phyloP scores from a whole-genome alignment of 2,329 filamentous ascomycete species.

The Fusarium armeniacum region DNA sequence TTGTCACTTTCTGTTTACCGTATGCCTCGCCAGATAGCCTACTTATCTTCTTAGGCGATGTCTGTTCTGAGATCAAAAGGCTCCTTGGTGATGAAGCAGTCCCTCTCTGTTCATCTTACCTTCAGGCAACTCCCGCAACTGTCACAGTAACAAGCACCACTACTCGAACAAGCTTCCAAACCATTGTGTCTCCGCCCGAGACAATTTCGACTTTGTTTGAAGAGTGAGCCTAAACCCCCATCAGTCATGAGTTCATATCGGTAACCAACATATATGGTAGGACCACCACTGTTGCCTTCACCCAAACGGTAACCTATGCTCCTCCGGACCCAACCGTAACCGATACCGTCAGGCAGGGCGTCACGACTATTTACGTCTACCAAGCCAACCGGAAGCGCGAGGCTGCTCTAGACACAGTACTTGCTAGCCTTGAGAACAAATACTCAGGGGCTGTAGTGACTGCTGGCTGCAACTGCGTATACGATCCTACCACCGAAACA shows the following conservation, averaged over 20 bases:
- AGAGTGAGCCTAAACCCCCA: background rate
- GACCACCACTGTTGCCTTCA: background rate
- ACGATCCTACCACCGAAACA: too few relatives aligned
- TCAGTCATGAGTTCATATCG: rapidly evolving
- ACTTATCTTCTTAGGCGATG: background rate
- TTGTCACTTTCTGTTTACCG: too few relatives aligned
- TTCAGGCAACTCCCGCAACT: background rate
- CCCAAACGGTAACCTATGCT: background rate
- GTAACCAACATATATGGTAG: background rate
- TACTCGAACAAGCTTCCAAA: background rate
- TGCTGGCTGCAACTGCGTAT: too few relatives aligned
- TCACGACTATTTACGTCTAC: too few relatives aligned
- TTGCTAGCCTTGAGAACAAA: too few relatives aligned
- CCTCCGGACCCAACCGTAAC: background rate
- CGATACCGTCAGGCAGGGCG: too few relatives aligned
- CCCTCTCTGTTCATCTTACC: background rate
- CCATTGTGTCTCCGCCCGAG: background rate
- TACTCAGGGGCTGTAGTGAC: too few relatives aligned
- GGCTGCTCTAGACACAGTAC: too few relatives aligned
- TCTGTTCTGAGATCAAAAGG: background rate
- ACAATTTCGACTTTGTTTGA: background rate
- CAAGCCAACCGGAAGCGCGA: too few relatives aligned
- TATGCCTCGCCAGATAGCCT: too few relatives aligned
- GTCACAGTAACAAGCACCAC: background rate
- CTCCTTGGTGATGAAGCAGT: background rate